Evolutionary conservation across 768 basidiomycete species (phyloP), one percentile per base, ranked within the genome.

Genomic region (Leccinum broughii): DNA sequence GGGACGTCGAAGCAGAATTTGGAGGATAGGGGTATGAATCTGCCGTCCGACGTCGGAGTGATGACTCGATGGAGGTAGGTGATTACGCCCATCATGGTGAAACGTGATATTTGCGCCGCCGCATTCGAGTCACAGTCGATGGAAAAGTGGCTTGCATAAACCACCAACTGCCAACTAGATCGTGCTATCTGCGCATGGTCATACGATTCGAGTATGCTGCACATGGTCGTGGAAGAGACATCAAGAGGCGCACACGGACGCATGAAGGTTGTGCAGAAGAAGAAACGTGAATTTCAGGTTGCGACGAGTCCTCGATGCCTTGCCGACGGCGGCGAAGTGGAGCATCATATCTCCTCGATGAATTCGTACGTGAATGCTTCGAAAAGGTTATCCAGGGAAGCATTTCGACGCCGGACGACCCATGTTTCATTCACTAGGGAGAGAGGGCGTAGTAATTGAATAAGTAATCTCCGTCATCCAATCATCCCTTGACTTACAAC

Each of bases 191-290:
- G 54, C 2, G 35, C 24, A 17, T 28, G 20, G 30, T 20, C 48
- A 50, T 63, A 39, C 14, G 37, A 63, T 37, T 32, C 60, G 3
- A 24, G 3, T n/a, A 28, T 14, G 26, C 61, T 63, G 20, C 37
- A 22, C 15, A 13, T 10, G 17, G n/a, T n/a, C 44, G 44, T 20
- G 10, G 44, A 44, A 20, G 44, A 46, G 6, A 46, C 11, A 46
- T n/a, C 41, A 11, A 20, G 44, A 11, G 11, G 20, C 20, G 11
- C n/a, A 11, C n/a, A 44, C n/a, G n/a, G 41, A 54, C 60, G 39
- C 32, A 17, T 35, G 2, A 46, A 15, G 37, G 11, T 0, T 52
- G 1, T 7, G 62, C 56, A 5, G 20, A 7, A 4, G 53, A 62
- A 30, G 46, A 63, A 7, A 58, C 10, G 15, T 26, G 44, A 7